Evolutionary conservation across 2,329 filamentous ascomycete species (phyloP), one percentile per base, ranked within the genome.

Genomic region (Penicillium sp.): DNA sequence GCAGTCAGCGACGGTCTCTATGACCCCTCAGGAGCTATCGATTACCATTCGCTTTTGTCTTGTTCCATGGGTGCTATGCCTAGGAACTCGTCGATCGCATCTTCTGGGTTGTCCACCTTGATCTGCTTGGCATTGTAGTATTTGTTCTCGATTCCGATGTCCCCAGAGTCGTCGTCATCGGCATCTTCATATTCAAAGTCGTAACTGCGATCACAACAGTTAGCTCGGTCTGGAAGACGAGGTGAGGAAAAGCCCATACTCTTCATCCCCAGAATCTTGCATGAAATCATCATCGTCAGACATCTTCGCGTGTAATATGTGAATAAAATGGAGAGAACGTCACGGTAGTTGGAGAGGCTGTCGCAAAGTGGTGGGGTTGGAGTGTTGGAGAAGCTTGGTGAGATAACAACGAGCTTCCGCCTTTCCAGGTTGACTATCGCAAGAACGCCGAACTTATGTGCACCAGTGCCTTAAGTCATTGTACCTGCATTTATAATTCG

Each of bases 91-190:
- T 87, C 85, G 52, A 99, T 89, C 2, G 94, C 94, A 64, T 91
- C 91, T 67, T 94, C 85, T 0, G 93, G 91, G 54, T 92, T 91
- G 59, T 87, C 87, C 40, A 81, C 80, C 79, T 97, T 99, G 71
- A 96, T 86, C 77, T 97, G 93, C 77, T 99, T 99, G 40, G 94
- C 94, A 76, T 97, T 97, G 82, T 97, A 99, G 80, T 99, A 99
- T 78, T 96, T 97, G 80, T 99, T 99, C 74, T 99, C 94, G 72
- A 97, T 95, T 63, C 93, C 91, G 66, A 97, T 89, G 71, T 97
- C 91, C 54, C 87, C 91, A 30, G 84, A 85, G 54, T 96, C 88
- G 40, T 95, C 90, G 45, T 94, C 91, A 53, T 96, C 91, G 61
- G 91, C 91, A 65, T 91, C 94, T 71, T 97, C 93, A 75, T 97